These are phyloP conservation scores for Aspergillus diversus DNA, from an alignment of 495 filamentous ascomycete genomes.

Conservation along the genomic window DNA sequence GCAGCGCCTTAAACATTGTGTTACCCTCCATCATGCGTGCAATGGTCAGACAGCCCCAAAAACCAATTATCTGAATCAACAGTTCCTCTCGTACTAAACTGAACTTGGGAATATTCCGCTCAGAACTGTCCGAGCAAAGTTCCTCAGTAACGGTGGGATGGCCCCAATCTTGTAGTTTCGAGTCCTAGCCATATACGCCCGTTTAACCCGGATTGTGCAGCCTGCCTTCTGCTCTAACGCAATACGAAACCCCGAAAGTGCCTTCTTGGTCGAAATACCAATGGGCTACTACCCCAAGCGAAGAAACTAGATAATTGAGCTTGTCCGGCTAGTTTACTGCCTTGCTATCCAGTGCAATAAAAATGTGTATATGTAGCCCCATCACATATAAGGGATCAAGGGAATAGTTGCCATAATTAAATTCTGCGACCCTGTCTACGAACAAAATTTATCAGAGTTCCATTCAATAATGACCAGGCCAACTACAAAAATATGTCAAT, in stretches of 20 bases:
- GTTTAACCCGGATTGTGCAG: background rate
- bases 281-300: no score
- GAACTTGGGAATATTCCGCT: background rate
- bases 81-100: slow-evolving; percentile 14
- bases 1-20: background rate
- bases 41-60: slow-evolving; percentile 16
- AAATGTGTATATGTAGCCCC: no score
- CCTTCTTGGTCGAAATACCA: background rate
- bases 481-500: background rate
- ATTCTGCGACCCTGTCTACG: no score
- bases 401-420: no score
- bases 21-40: background rate
- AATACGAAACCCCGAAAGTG: background rate
- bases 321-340: no score
- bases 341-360: no score
- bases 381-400: no score
- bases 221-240: background rate
- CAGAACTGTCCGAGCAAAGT: background rate
- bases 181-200: background rate
- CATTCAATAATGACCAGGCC: no score
- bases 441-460: no score
- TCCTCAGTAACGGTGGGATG: background rate
- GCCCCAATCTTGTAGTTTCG: background rate
- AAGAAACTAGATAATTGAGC: no score
- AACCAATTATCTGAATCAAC: slow-evolving; percentile 17